phyloP scores from a whole-genome alignment of 805 yeast species.

The Nakazawaea ernobii region DNA sequence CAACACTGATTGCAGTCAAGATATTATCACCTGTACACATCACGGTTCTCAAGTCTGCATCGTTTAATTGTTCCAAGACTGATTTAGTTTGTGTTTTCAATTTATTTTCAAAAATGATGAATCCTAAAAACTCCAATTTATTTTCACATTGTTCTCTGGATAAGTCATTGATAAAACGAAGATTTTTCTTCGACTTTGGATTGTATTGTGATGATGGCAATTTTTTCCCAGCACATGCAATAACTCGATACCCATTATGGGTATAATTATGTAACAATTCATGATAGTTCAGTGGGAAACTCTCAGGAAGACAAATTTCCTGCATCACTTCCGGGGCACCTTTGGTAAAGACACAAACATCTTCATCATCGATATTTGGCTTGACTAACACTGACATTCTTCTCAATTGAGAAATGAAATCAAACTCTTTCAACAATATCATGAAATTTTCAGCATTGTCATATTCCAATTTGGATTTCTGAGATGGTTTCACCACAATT shows the following conservation, averaged over 20 bases:
- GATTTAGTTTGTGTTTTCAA: constrained; percentile 62
- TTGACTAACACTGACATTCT: constrained; percentile 84
- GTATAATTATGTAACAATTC: constrained; percentile 78
- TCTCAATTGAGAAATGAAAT: constrained; percentile 78
- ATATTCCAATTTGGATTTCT: constrained; percentile 15
- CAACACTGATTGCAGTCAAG: constrained; percentile 91
- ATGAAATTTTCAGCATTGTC: constrained; percentile 24
- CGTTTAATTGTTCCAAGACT: constrained; percentile 52
- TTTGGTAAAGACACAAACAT: constrained; percentile 61
- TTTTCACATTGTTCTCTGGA: constrained; percentile 65
- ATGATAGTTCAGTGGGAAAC: constrained; percentile 72
- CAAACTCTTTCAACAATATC: constrained; percentile 51
- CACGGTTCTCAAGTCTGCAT: constrained; percentile 72
- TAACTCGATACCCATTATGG: constrained; percentile 90
- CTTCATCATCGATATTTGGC: constrained; percentile 29
- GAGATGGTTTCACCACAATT: constrained; percentile 40
- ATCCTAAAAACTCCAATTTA: constrained; percentile 72
- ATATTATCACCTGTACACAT: constrained; percentile 99
- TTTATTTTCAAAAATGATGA: constrained; percentile 88
- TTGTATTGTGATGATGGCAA: constrained; percentile 20
- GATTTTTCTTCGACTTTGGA: constrained; percentile 28
- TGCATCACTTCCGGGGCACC: constrained; percentile 97
- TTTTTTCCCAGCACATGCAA: constrained; percentile 76
- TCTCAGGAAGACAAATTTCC: constrained; percentile 63
- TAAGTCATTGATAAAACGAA: constrained; percentile 43